A percentile compares a stretch with the other conserved stretches of the same genome.
phyloP scores from a whole-genome alignment of 768 basidiomycete genomes.

The Steccherinum ochraceum region DNA sequence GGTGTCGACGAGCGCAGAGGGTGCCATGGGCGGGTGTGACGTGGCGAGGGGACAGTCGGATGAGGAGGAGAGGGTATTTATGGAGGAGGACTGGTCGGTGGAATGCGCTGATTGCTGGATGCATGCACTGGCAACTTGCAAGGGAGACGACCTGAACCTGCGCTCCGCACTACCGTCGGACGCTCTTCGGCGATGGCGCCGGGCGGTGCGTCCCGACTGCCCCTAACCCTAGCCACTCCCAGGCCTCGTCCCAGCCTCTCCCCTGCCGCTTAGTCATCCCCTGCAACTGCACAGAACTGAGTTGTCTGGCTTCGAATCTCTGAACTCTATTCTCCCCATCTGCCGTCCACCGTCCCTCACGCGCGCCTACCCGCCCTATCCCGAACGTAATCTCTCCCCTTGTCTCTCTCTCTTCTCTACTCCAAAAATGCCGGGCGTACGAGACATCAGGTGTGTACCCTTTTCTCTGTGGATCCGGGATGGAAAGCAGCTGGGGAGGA shows the following conservation, averaged over 20 bases:
- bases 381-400: constrained; percentile 32
- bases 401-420: constrained; percentile 5
- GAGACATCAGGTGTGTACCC: constrained; percentile 63
- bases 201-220: no score
- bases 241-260: not conserved
- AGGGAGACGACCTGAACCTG: no score
- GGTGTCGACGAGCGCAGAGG: not conserved
- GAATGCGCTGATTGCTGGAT: not conserved
- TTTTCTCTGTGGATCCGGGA: not conserved
- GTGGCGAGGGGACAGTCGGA: not conserved
- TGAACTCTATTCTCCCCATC: constrained; percentile 30
- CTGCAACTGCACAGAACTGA: constrained; percentile 34
- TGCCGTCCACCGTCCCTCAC: constrained; percentile 44
- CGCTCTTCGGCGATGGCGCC: not conserved
- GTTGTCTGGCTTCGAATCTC: constrained; percentile 23
- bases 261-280: not conserved
- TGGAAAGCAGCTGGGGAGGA: not conserved
- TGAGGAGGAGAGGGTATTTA: not conserved
- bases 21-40: not conserved
- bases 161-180: no score
- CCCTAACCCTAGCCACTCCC: not conserved
- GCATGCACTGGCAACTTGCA: not conserved
- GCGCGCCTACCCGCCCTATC: constrained; percentile 27
- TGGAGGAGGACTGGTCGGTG: not conserved
- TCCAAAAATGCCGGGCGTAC: constrained; percentile 71